Conservation (phyloP, 192 early-diverging fungal species). For the Allomyces macrogynus region DNA sequence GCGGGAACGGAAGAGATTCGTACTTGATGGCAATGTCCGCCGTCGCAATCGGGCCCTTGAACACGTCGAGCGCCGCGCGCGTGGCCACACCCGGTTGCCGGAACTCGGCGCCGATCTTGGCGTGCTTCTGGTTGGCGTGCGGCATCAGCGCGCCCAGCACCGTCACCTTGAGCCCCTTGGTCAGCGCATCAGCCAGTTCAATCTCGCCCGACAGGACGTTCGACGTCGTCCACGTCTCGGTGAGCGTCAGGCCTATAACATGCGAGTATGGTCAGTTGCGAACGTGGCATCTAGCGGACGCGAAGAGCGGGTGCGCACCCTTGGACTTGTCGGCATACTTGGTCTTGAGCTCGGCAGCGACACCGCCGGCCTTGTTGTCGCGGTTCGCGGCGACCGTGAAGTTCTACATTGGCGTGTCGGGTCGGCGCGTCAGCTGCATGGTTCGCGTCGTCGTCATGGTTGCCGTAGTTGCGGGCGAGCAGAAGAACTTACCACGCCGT, state of each 20-base stretch:
- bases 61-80: conserved; percentile 70
- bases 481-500: conserved; percentile 66
- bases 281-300: too few relatives aligned
- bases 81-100: conserved; percentile 89
- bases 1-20: too few relatives aligned
- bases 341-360: conserved; percentile 90
- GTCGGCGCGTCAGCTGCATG: too few relatives aligned
- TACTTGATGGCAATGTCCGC: too few relatives aligned
- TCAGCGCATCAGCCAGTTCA: conserved; percentile 81
- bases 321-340: conserved; percentile 89
- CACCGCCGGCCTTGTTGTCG: conserved; percentile 86
- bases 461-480: too few relatives aligned
- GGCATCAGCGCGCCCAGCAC: conserved; percentile 64
- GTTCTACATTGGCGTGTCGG: too few relatives aligned
- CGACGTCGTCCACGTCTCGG: conserved; percentile 88
- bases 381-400: conserved; percentile 88
- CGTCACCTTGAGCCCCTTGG: conserved; percentile 93
- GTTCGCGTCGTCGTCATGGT: too few relatives aligned
- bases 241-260: conserved; percentile 43
- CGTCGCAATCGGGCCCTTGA: conserved; percentile 33
- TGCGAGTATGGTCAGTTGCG: too few relatives aligned
- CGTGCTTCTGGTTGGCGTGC: conserved; percentile 54
- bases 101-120: conserved; percentile 70
- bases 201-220: conserved; percentile 82
- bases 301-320: conserved; percentile 19